Conservation (phyloP, 2,329 filamentous ascomycete species). For the Cytospora piceae region DNA sequence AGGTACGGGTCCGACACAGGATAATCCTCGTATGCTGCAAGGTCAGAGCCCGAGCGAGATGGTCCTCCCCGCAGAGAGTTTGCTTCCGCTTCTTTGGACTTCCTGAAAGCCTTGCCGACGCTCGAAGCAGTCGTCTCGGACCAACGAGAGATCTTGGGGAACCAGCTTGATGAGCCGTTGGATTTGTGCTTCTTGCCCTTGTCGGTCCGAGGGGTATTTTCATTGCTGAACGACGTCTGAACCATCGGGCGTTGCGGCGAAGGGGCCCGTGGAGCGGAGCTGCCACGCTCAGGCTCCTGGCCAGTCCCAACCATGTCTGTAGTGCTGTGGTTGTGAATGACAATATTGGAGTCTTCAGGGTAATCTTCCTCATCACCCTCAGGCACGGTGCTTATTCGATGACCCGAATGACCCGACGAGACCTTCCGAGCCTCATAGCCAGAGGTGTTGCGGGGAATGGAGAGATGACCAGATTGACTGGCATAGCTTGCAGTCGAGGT, state of each 20-base stretch:
- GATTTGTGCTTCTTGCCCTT: constrained; percentile 90
- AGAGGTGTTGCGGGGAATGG: constrained; percentile 58
- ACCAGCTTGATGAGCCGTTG: constrained; percentile 74
- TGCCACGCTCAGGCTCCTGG: constrained; percentile 55
- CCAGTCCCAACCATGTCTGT: constrained; percentile 65
- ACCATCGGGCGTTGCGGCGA: constrained; percentile 57
- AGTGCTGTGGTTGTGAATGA: constrained; percentile 41
- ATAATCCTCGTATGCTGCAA: constrained; percentile 69
- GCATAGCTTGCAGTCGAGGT: constrained; percentile 73
- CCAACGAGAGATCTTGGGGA: constrained; percentile 96
- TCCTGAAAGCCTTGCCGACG: constrained; percentile 75
- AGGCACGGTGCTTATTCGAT: constrained; percentile 87
- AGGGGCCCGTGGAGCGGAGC: constrained; percentile 58
- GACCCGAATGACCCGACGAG: constrained; percentile 76
- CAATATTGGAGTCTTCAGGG: constrained; percentile 32
- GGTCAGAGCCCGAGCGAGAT: constrained; percentile 80
- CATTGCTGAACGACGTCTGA: constrained; percentile 65
- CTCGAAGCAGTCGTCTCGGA: constrained; percentile 95
- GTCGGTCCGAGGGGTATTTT: constrained; percentile 77
- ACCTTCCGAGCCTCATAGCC: constrained; percentile 56
- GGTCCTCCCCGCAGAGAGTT: constrained; percentile 54
- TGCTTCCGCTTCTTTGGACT: constrained; percentile 66
- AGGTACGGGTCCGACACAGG: constrained; percentile 58
- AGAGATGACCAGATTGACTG: constrained; percentile 77
- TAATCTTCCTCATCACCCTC: constrained; percentile 73